A percentile compares a stretch with the other conserved stretches of the same genome.
Conservation (phyloP, 345 rosid species). For the Arabidopsis arenosa region DNA sequence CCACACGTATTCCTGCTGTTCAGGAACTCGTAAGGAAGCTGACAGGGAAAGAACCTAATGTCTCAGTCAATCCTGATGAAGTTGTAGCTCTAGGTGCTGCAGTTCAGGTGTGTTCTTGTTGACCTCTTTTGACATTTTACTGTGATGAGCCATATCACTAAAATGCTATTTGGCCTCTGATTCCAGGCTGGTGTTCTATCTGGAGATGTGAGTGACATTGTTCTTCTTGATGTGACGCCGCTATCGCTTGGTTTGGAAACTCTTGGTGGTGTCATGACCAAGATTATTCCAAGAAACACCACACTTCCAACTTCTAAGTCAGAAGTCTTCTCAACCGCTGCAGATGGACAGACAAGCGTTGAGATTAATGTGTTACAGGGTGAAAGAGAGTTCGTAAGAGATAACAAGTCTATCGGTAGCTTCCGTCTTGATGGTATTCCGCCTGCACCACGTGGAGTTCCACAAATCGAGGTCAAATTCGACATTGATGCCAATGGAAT, state of each 20-base stretch:
- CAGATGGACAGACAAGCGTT: slow-evolving; percentile 98
- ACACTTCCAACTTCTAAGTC: slow-evolving; percentile 97
- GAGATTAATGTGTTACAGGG: slow-evolving; percentile 98
- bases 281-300: slow-evolving; percentile 90
- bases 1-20: slow-evolving; percentile 95
- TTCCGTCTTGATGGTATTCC: slow-evolving; percentile 80
- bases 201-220: slow-evolving; percentile 96
- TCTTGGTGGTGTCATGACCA: slow-evolving; percentile 97
- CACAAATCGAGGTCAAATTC: slow-evolving; percentile 89
- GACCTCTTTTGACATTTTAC: neutral
- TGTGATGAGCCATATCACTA: neutral
- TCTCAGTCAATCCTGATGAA: slow-evolving; percentile 95
- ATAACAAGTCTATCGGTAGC: slow-evolving; percentile 88
- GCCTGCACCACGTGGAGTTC: slow-evolving; percentile 90
- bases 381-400: slow-evolving; percentile 95
- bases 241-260: slow-evolving; percentile 92
- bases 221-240: slow-evolving; percentile 83
- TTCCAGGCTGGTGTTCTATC: slow-evolving; percentile 87
- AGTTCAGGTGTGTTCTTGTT: slow-evolving; percentile 67
- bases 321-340: slow-evolving; percentile 99
- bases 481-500: slow-evolving; percentile 98
- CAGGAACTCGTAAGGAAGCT: slow-evolving; percentile 88
- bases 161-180: neutral
- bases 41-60: slow-evolving; percentile 94
- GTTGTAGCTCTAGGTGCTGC: slow-evolving; percentile 99